Percentiles rank a stretch among this genome's conserved stretches.
These are phyloP conservation scores for Ilyonectria sp. DNA, from an alignment of 2,329 filamentous ascomycete species.

Conservation along the genomic window DNA sequence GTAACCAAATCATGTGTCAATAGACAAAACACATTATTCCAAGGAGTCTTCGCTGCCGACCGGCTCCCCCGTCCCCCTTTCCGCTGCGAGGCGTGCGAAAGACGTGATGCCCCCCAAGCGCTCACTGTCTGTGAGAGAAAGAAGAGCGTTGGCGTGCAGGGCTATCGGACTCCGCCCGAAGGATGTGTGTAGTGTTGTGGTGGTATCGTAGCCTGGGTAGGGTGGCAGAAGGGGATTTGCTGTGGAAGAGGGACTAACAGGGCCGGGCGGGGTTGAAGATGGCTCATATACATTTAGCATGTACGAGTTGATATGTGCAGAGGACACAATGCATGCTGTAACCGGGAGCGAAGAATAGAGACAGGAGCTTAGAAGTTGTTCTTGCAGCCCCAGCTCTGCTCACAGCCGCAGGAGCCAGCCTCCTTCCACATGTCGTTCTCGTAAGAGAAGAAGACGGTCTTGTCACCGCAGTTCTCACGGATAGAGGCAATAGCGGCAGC, in stretches of 20 bases:
- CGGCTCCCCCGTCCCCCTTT: conserved; percentile 24
- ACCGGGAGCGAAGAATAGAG: conserved; percentile 20
- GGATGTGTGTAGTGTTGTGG: conserved; percentile 28
- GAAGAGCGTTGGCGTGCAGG: conserved; percentile 26
- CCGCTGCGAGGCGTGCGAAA: background rate
- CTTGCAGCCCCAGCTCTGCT: conserved; percentile 82
- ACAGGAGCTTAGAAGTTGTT: conserved; percentile 41
- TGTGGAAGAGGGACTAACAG: conserved; percentile 39
- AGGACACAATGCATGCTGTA: conserved; percentile 40
- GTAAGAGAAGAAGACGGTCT: conserved; percentile 86
- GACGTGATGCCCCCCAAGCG: conserved; percentile 28
- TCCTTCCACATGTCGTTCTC: conserved; percentile 88
- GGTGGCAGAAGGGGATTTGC: conserved; percentile 29
- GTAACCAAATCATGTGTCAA: conserved; percentile 29
- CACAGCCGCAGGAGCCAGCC: conserved; percentile 77
- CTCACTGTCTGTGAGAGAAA: conserved; percentile 23
- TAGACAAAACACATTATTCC: conserved; percentile 30
- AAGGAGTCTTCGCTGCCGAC: conserved; percentile 38
- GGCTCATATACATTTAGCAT: conserved; percentile 51
- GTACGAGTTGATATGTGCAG: conserved; percentile 36
- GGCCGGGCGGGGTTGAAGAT: conserved; percentile 43
- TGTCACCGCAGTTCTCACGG: conserved; percentile 73
- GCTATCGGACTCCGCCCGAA: conserved; percentile 34
- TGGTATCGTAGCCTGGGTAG: conserved; percentile 21
- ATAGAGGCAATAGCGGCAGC: conserved; percentile 80